phyloP scores from a whole-genome alignment of 2,329 filamentous ascomycete genomes.

The Eutypella sp. region DNA sequence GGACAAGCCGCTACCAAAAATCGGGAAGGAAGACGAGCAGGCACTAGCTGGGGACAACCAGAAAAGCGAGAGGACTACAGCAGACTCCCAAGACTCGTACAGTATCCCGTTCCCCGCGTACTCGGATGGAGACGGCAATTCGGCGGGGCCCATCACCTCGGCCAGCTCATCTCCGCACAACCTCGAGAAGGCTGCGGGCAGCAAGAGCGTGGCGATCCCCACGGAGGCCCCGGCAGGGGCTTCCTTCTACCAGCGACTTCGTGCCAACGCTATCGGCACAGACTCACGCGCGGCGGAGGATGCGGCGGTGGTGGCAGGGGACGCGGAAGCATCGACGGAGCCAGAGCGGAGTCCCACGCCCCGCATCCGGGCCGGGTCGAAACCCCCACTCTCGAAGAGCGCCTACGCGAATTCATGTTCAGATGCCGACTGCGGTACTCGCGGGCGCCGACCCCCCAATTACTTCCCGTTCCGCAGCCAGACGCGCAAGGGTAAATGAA shows the following conservation, averaged over 20 bases:
- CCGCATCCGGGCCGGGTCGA: slow-evolving; percentile 19
- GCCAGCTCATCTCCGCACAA: too few species aligned
- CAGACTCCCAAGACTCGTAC: too few species aligned
- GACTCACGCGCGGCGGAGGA: not conserved
- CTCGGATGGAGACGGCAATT: too few species aligned
- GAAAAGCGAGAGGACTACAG: too few species aligned
- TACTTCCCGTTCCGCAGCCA: not conserved
- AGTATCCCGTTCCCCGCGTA: too few species aligned
- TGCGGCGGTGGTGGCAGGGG: not conserved
- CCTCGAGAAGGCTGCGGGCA: too few species aligned
- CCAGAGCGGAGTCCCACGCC: slow-evolving; percentile 9
- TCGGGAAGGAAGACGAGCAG: slow-evolving; percentile 1
- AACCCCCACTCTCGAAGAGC: slow-evolving; percentile 20
- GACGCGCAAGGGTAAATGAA: too few species aligned
- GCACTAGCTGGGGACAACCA: not conserved
- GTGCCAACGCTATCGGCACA: not conserved
- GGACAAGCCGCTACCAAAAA: not conserved
- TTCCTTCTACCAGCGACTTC: too few species aligned
- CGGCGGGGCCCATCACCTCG: too few species aligned
- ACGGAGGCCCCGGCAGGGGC: too few species aligned
- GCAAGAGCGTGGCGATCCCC: too few species aligned
- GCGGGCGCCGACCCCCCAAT: not conserved
- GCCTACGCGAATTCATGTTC: slow-evolving; percentile 9
- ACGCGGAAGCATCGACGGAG: too few species aligned
- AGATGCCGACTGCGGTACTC: not conserved